phyloP scores from a whole-genome alignment of 805 yeast genomes.

The Jamesozyma jinghongensis region DNA sequence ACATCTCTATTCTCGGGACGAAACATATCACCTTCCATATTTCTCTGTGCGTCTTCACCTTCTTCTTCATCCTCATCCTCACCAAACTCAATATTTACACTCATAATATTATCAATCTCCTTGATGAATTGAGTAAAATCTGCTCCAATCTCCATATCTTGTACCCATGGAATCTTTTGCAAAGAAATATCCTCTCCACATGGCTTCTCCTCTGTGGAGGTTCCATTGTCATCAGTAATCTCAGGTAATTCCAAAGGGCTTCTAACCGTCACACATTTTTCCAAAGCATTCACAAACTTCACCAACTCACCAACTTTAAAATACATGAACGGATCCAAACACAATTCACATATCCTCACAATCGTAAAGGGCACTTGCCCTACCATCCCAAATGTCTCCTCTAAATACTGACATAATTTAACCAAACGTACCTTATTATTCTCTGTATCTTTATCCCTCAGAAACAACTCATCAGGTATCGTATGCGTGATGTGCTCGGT shows the following conservation, averaged over 20 bases:
- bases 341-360: conserved; percentile 38
- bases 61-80: conserved; percentile 27
- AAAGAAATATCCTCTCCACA: conserved; percentile 23
- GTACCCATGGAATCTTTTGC: conserved; percentile 23
- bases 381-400: conserved; percentile 3
- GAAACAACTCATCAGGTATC: conserved; percentile 5
- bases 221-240: background rate
- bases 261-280: conserved; percentile 22
- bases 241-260: conserved; percentile 9
- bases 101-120: conserved; percentile 27
- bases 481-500: conserved; percentile 2
- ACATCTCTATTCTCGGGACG: background rate
- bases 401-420: background rate
- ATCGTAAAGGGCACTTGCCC: conserved; percentile 40
- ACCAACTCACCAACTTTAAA: conserved; percentile 27
- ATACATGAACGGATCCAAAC: conserved; percentile 37
- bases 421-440: background rate
- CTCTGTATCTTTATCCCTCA: conserved; percentile 1
- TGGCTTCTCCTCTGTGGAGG: background rate
- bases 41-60: conserved; percentile 1
- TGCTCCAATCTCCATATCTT: conserved; percentile 10
- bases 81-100: conserved; percentile 26
- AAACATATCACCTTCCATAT: conserved; percentile 1
- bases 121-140: conserved; percentile 17
- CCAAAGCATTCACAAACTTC: conserved; percentile 40